Percentiles rank a stretch among this genome's conserved stretches.
These are phyloP conservation scores for Ascochyta rabiei DNA, from an alignment of 2,329 filamentous ascomycete species.

Conservation along the genomic window DNA sequence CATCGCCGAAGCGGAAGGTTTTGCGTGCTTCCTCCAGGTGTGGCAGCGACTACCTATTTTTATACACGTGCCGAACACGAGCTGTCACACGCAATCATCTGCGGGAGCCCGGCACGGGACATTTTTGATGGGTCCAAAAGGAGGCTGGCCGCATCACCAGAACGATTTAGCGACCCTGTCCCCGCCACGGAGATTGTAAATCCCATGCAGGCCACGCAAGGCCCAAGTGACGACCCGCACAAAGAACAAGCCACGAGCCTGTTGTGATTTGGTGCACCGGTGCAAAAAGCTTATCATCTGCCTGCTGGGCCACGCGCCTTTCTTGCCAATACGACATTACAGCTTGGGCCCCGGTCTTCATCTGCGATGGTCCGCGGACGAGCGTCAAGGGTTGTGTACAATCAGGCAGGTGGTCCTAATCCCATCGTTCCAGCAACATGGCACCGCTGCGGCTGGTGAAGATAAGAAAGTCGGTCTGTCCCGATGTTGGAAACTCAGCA, in stretches of 20 bases:
- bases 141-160: conserved; percentile 6
- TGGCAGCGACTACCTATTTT: conserved; percentile 16
- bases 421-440: conserved; percentile 5
- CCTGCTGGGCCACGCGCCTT: conserved; percentile 10
- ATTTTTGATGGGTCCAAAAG: conserved; percentile 16
- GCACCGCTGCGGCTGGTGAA: neutral
- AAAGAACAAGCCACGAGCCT: conserved; percentile 6
- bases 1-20: neutral
- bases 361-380: conserved; percentile 4
- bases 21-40: neutral
- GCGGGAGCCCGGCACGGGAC: conserved; percentile 6
- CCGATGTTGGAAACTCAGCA: conserved; percentile 9
- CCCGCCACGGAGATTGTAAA: conserved; percentile 13
- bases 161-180: neutral
- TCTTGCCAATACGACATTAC: conserved; percentile 13
- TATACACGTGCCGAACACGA: conserved; percentile 6
- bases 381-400: conserved; percentile 8
- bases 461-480: conserved; percentile 16
- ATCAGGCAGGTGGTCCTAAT: conserved; percentile 6
- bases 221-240: neutral
- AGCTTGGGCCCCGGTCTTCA: conserved; percentile 12
- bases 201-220: conserved; percentile 12
- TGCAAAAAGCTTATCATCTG: conserved; percentile 12
- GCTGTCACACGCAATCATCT: neutral
- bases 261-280: conserved; percentile 2